These are phyloP conservation scores for Magnolia changhungtana DNA, from an alignment of 164 flowering plant genomes.

Conservation along the genomic window DNA sequence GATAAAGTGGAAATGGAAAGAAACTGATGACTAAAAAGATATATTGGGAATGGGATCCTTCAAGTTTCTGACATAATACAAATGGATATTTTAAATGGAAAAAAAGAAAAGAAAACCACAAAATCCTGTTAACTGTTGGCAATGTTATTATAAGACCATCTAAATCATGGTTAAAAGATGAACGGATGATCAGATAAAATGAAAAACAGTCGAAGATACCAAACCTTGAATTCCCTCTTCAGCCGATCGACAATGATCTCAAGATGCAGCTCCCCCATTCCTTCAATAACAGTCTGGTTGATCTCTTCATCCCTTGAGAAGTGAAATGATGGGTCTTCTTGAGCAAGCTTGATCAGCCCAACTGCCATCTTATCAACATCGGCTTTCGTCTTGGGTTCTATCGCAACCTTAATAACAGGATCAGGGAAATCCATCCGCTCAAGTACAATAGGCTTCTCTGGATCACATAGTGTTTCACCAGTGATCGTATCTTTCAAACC, in stretches of 20 bases:
- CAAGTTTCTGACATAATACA: neutral
- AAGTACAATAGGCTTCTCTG: constrained; percentile 72
- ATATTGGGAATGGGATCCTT: neutral
- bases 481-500: constrained; percentile 94
- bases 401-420: constrained; percentile 97
- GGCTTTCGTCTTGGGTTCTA: constrained; percentile 97
- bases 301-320: constrained; percentile 93
- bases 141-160: neutral
- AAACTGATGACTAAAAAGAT: too few relatives aligned
- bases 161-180: too few relatives aligned
- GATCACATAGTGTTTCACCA: constrained; percentile 88
- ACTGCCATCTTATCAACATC: constrained; percentile 87
- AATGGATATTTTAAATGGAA: neutral
- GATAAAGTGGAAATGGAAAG: neutral
- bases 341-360: constrained; percentile 88
- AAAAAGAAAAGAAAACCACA: neutral
- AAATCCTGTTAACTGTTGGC: neutral
- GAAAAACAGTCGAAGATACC: neutral
- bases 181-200: neutral
- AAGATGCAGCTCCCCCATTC: constrained; percentile 99
- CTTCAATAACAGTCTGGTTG: constrained; percentile 95
- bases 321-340: constrained; percentile 98
- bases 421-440: constrained; percentile 99
- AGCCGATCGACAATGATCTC: constrained; percentile 96
- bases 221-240: constrained; percentile 89